Conservation (phyloP, 345 rosid genomes). For the Arabis alpina region DNA sequence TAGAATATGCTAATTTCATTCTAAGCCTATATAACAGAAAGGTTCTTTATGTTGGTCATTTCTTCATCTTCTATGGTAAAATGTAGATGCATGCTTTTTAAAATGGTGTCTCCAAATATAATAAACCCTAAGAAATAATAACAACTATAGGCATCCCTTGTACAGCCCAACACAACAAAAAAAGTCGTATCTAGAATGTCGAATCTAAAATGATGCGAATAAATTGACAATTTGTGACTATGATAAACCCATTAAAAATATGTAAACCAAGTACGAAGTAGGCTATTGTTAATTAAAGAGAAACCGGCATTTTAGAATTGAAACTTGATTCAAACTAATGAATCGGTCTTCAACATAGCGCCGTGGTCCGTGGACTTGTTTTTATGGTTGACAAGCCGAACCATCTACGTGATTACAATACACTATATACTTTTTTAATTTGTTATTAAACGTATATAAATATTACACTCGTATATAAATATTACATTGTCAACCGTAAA, state of each 20-base stretch:
- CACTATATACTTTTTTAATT: neutral
- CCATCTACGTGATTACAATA: slow-evolving; percentile 16
- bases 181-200: slow-evolving; percentile 4
- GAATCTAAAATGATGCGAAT: neutral
- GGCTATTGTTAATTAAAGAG: neutral
- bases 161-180: neutral
- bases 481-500: too few species aligned
- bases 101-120: neutral
- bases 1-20: neutral
- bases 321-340: slow-evolving; percentile 7
- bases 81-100: slow-evolving; percentile 1
- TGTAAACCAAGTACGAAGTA: slow-evolving; percentile 1
- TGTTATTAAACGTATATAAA: neutral
- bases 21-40: neutral
- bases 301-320: slow-evolving; percentile 11
- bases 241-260: neutral
- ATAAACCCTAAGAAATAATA: neutral
- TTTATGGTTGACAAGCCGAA: neutral
- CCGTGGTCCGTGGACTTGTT: slow-evolving; percentile 11
- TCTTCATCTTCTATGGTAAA: neutral
- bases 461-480: neutral
- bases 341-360: slow-evolving; percentile 32
- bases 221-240: slow-evolving; percentile 17
- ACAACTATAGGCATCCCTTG: slow-evolving; percentile 16
- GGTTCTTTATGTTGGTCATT: neutral